phyloP scores from a whole-genome alignment of 2,329 filamentous ascomycete species.

The Trichoderma endophyticum region DNA sequence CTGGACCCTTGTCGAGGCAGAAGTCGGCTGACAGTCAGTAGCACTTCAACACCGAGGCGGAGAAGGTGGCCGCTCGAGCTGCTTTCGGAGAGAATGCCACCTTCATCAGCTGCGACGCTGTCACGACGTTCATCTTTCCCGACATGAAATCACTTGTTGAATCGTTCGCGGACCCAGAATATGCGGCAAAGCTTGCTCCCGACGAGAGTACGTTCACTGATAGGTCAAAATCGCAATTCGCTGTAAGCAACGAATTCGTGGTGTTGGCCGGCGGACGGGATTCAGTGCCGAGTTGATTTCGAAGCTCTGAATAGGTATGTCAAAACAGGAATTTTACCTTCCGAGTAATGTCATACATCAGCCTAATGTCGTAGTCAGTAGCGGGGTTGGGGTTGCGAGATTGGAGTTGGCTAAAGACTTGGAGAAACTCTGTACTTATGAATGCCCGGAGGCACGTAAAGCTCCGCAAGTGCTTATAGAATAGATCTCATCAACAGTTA shows the following conservation, averaged over 20 bases:
- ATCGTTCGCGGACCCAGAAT: background rate
- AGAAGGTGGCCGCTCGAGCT: background rate
- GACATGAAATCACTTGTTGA: background rate
- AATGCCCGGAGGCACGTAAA: background rate
- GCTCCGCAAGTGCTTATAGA: background rate
- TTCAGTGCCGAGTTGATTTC: background rate
- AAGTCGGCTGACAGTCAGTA: background rate
- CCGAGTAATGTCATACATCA: background rate
- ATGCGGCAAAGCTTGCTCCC: background rate
- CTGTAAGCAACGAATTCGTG: background rate
- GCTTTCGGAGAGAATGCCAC: background rate
- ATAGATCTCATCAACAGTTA: background rate
- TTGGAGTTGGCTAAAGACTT: background rate
- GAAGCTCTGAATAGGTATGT: background rate
- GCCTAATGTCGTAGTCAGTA: background rate
- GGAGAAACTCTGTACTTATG: background rate
- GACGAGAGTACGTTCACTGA: background rate
- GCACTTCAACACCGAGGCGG: conserved; percentile 1
- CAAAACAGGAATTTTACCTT: no score
- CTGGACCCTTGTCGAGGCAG: background rate
- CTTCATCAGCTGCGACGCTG: background rate
- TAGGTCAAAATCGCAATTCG: background rate
- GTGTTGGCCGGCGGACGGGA: background rate
- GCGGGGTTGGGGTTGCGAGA: background rate
- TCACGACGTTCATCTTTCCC: background rate